These are phyloP conservation scores for Eustoma russellianum DNA, from an alignment of 257 asterid species.

Conservation along the genomic window DNA sequence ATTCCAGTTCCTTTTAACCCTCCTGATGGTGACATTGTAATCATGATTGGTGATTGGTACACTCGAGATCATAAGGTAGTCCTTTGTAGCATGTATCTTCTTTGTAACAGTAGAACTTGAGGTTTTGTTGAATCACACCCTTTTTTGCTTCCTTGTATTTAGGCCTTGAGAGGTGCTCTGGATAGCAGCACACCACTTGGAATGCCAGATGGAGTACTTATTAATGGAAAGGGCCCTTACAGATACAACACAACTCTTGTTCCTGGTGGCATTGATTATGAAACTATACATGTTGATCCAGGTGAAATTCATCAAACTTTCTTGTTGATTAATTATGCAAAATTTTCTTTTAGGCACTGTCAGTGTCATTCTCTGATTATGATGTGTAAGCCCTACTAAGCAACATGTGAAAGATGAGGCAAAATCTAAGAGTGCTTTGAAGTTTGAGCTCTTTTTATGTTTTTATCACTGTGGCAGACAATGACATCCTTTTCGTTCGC, in stretches of 20 bases:
- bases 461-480: too few species aligned
- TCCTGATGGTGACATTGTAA: slow-evolving; percentile 80
- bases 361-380: too few species aligned
- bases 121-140: neutral
- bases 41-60: slow-evolving; percentile 94
- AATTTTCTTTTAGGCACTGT: too few species aligned
- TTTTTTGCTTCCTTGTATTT: slow-evolving; percentile 4
- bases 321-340: too few species aligned
- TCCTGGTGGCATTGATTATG: slow-evolving; percentile 75
- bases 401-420: too few species aligned
- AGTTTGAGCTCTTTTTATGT: too few species aligned
- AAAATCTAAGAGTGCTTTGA: too few species aligned
- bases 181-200: slow-evolving; percentile 67
- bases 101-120: neutral
- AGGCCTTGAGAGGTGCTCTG: slow-evolving; percentile 62
- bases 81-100: slow-evolving; percentile 1
- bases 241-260: slow-evolving; percentile 71
- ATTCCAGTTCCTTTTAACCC: slow-evolving; percentile 59
- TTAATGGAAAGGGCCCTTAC: slow-evolving; percentile 95
- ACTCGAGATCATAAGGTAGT: slow-evolving; percentile 65
- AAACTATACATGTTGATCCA: slow-evolving; percentile 78
- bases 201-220: slow-evolving; percentile 93
- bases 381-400: too few species aligned
- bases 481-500: too few species aligned
- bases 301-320: slow-evolving; percentile 27